Percentiles rank a stretch among this genome's conserved stretches.
phyloP scores from a whole-genome alignment of 2,329 filamentous ascomycete species.

The Calonectria multiphialidica region DNA sequence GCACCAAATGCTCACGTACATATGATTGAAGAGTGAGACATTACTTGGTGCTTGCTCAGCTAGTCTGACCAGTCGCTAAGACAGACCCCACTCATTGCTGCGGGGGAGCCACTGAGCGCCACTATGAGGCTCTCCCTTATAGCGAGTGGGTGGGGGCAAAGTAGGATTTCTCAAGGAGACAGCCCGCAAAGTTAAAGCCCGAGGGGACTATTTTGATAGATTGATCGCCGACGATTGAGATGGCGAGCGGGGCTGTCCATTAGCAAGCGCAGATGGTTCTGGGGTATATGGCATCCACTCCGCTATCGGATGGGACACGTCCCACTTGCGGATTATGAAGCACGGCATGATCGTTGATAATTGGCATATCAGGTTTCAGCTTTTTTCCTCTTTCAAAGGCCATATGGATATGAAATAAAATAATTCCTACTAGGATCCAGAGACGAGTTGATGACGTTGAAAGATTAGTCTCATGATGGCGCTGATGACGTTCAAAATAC shows the following conservation, averaged over 20 bases:
- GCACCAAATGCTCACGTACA: not conserved
- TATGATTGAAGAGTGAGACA: no score
- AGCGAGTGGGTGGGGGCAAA: not conserved
- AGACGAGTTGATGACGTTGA: not conserved
- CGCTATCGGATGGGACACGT: not conserved
- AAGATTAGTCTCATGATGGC: conserved; percentile 9
- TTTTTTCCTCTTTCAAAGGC: no score
- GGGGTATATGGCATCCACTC: not conserved
- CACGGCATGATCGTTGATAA: no score
- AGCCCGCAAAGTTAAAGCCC: not conserved
- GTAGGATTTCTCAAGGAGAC: not conserved
- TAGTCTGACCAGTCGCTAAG: no score
- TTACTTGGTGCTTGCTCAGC: no score
- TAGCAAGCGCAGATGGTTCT: not conserved
- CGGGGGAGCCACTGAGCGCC: no score
- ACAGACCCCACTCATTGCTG: not conserved
- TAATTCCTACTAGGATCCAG: no score
- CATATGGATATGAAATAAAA: no score
- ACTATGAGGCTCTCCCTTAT: not conserved
- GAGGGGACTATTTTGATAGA: not conserved
- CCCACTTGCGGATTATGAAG: not conserved
- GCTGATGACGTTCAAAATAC: not conserved
- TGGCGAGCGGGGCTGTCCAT: not conserved
- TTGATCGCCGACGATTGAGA: not conserved
- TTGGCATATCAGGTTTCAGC: no score